Evolutionary conservation across 176 grass and related monocot genomes (phyloP).

Genomic region (Otatea glauca): DNA sequence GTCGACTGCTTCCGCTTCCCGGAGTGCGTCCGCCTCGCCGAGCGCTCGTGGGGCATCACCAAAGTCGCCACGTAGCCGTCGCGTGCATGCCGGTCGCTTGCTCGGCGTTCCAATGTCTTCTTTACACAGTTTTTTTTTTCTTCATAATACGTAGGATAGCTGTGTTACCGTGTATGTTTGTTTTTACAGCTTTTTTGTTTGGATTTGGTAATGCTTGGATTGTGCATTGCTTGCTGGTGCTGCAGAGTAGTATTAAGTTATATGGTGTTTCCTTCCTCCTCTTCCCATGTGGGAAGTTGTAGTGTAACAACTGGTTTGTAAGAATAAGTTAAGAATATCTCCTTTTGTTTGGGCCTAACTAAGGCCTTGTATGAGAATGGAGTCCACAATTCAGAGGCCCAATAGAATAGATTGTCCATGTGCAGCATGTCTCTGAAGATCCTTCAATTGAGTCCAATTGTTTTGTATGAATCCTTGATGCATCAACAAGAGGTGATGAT

Average conservation of each 20-base stretch:
- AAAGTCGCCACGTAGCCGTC: slow-evolving; percentile 60
- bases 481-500: not conserved
- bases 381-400: not conserved
- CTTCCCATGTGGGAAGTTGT: not conserved
- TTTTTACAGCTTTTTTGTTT: not conserved
- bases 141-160: not conserved
- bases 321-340: slow-evolving; percentile 7
- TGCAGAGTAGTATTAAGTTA: slow-evolving; percentile 34
- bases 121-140: not conserved
- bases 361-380: not conserved
- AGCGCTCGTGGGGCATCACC: slow-evolving; percentile 84
- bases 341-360: not conserved
- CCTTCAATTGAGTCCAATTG: not conserved
- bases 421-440: not conserved
- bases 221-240: not conserved
- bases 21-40: slow-evolving; percentile 69
- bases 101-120: not conserved
- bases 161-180: not conserved
- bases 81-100: not conserved
- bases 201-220: not conserved
- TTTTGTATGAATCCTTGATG: not conserved
- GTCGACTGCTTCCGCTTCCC: slow-evolving; percentile 77
- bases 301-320: slow-evolving; percentile 6
- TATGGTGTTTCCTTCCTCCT: not conserved
- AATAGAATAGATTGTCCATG: not conserved